Conservation (phyloP, 495 filamentous ascomycete species). For the Daldinia decipiens region DNA sequence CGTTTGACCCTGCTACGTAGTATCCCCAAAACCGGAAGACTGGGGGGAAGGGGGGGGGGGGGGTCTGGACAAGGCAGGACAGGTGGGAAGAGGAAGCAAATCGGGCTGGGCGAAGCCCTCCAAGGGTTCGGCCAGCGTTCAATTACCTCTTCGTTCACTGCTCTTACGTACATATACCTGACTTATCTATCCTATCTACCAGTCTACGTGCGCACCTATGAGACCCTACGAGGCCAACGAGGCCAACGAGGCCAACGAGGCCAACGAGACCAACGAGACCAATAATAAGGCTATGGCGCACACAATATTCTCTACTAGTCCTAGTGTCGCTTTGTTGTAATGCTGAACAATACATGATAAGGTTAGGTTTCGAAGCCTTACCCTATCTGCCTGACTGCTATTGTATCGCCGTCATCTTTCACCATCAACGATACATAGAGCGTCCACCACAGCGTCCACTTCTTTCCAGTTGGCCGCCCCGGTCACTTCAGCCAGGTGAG, state of each 20-base stretch:
- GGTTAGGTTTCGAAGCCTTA: conserved; percentile 40
- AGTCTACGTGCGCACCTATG: neutral
- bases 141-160: conserved; percentile 27
- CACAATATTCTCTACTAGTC: conserved; percentile 22
- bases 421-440: neutral
- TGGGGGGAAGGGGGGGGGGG: neutral
- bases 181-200: conserved; percentile 22
- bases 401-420: conserved; percentile 33
- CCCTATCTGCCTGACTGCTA: conserved; percentile 14
- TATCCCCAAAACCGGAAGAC: conserved; percentile 6
- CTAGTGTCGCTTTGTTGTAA: conserved; percentile 37
- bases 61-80: neutral
- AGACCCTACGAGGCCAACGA: neutral
- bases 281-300: conserved; percentile 26
- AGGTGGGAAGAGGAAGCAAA: conserved; percentile 7
- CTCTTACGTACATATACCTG: conserved; percentile 35
- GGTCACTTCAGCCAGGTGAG: conserved; percentile 28
- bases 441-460: neutral
- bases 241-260: neutral
- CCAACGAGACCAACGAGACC: conserved; percentile 2
- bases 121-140: neutral
- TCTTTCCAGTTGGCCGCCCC: conserved; percentile 9
- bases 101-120: conserved; percentile 35
- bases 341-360: conserved; percentile 10
- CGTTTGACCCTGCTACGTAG: conserved; percentile 8